These are phyloP conservation scores for Groenewaldozyma auringiensis DNA, from an alignment of 1,139 yeast species.

Conservation along the genomic window DNA sequence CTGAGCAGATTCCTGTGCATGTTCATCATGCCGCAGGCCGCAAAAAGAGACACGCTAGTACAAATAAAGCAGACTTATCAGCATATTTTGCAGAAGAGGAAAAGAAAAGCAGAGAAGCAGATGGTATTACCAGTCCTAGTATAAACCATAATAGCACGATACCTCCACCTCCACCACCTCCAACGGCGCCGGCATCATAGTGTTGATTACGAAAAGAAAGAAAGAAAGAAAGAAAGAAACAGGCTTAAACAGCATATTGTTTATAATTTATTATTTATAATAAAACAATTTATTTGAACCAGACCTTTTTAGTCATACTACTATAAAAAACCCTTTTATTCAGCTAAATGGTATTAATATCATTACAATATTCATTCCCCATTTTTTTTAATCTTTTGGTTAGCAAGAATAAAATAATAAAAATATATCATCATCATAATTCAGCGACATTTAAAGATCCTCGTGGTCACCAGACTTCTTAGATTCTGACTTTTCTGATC, in stretches of 20 bases:
- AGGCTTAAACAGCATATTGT: slow-evolving; percentile 6
- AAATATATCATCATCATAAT: background rate
- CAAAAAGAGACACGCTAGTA: slow-evolving; percentile 13
- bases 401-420: background rate
- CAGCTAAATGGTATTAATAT: too few species aligned
- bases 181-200: background rate
- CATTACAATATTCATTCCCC: background rate
- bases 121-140: slow-evolving; percentile 17
- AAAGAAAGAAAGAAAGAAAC: slow-evolving; percentile 3
- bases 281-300: too few species aligned
- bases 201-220: background rate
- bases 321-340: too few species aligned
- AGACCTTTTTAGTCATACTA: too few species aligned
- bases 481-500: slow-evolving; percentile 21
- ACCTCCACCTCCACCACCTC: slow-evolving; percentile 21
- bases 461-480: slow-evolving; percentile 38
- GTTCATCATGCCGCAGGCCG: slow-evolving; percentile 5
- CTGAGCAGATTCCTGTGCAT: slow-evolving; percentile 11
- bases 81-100: slow-evolving; percentile 34
- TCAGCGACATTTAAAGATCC: slow-evolving; percentile 11
- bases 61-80: slow-evolving; percentile 20
- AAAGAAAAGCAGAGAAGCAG: slow-evolving; percentile 27
- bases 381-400: background rate
- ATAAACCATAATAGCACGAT: slow-evolving; percentile 8
- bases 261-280: too few species aligned